Conservation (phyloP, 371 early-diverging fungal genomes). For the Rhizopus delemar region DNA sequence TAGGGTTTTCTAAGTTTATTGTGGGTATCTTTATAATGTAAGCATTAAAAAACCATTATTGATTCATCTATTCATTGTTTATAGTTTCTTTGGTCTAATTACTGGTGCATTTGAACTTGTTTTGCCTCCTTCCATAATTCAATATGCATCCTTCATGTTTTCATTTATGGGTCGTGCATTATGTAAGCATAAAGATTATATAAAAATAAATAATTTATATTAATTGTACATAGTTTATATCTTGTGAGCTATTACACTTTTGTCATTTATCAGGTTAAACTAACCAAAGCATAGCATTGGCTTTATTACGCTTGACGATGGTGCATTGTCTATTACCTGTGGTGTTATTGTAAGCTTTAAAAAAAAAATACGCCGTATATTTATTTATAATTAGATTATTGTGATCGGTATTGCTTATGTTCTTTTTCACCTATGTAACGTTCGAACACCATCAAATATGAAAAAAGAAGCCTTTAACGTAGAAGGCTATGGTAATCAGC, state of each 20-base stretch:
- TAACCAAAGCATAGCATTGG: slow-evolving; percentile 12
- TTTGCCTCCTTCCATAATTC: no score
- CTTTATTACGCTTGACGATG: slow-evolving; percentile 24
- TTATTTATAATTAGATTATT: slow-evolving; percentile 11
- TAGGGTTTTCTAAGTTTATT: no score
- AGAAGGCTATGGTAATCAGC: slow-evolving; percentile 10
- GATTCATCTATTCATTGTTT: no score
- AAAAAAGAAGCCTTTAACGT: slow-evolving; percentile 24
- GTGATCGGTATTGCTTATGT: slow-evolving; percentile 22
- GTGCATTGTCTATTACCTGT: slow-evolving; percentile 22
- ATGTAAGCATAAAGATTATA: neutral
- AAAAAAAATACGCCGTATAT: neutral
- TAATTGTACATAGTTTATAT: slow-evolving; percentile 11
- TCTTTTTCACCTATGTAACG: slow-evolving; percentile 19
- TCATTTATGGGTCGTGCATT: no score
- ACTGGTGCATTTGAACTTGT: no score
- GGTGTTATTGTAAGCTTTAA: slow-evolving; percentile 26
- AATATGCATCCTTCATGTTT: no score
- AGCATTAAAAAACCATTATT: no score
- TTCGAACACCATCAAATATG: slow-evolving; percentile 29
- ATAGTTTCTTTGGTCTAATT: no score
- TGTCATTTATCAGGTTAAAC: no score
- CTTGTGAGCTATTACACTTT: slow-evolving; percentile 6
- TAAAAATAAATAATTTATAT: no score
- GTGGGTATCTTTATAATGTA: no score